Conservation (phyloP, 1,284 basidiomycete species). For the Cerrena zonata region DNA sequence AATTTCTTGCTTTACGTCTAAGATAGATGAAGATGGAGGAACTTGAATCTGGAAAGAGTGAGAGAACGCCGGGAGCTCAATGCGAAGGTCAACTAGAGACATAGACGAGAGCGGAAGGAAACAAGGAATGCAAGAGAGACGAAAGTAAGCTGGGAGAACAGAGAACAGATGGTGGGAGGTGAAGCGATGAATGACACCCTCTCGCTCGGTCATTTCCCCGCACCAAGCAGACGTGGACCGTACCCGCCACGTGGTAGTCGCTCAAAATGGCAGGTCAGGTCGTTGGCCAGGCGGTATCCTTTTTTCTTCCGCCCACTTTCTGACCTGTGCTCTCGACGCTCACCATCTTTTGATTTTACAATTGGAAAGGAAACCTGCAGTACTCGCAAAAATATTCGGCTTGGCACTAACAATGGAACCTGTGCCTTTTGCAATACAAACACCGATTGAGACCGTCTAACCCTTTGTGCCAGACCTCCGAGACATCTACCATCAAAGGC, state of each 20-base stretch:
- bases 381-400: too few species aligned
- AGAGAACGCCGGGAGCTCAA: conserved; percentile 70
- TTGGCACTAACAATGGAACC: too few species aligned
- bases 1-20: conserved; percentile 66
- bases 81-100: conserved; percentile 48
- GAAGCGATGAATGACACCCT: background rate
- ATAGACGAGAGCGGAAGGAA: conserved; percentile 18
- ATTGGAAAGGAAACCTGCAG: too few species aligned
- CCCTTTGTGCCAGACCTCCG: background rate
- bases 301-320: too few species aligned
- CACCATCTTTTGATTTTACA: too few species aligned
- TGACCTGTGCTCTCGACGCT: too few species aligned
- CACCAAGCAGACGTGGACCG: conserved; percentile 1
- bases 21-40: conserved; percentile 42
- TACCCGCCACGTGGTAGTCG: background rate
- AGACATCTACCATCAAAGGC: background rate
- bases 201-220: background rate
- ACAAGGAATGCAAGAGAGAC: conserved; percentile 4
- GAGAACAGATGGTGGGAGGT: background rate
- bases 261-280: background rate
- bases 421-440: too few species aligned
- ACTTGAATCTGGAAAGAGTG: conserved; percentile 59
- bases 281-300: background rate
- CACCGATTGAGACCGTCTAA: too few species aligned
- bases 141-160: background rate